A percentile compares a stretch with the other conserved stretches of the same genome.
These are phyloP conservation scores for Backusella morwellensis DNA, from an alignment of 192 early-diverging fungal genomes.

Conservation along the genomic window DNA sequence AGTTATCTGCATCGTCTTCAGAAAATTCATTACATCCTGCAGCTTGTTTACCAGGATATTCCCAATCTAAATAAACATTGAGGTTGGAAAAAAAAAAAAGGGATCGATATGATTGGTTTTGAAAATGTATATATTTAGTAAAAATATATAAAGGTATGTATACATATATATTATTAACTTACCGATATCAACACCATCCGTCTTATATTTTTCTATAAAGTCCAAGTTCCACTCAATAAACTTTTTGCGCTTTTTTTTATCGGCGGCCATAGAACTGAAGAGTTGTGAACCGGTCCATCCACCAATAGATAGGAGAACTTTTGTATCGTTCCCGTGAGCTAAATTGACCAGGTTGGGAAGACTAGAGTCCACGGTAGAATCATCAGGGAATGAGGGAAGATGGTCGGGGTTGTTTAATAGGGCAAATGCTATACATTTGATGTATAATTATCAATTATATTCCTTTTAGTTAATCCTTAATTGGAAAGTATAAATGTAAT, in stretches of 20 bases:
- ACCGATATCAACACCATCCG: constrained; percentile 64
- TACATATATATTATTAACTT: constrained; percentile 15
- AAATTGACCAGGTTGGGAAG: constrained; percentile 45
- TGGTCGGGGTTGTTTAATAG: constrained; percentile 43
- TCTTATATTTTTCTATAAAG: constrained; percentile 52
- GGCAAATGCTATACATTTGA: constrained; percentile 40
- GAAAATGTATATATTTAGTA: neutral
- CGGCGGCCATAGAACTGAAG: constrained; percentile 56
- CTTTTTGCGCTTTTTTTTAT: constrained; percentile 43
- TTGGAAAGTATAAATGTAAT: constrained; percentile 8
- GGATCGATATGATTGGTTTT: neutral
- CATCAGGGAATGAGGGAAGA: constrained; percentile 37
- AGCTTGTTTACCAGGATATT: constrained; percentile 57
- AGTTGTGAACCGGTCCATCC: constrained; percentile 76
- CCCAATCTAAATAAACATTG: constrained; percentile 48
- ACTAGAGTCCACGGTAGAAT: constrained; percentile 14
- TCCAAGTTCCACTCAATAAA: constrained; percentile 58
- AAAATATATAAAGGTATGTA: neutral
- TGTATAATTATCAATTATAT: neutral
- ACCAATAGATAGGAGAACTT: constrained; percentile 62
- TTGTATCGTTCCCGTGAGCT: constrained; percentile 45
- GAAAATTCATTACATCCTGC: constrained; percentile 55
- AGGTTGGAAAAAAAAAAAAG: constrained; percentile 27
- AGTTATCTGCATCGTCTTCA: constrained; percentile 55
- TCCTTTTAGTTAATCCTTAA: neutral